Evolutionary conservation across 352 stramenopile species (phyloP).

Genomic region (Globisporangium apiculatum): DNA sequence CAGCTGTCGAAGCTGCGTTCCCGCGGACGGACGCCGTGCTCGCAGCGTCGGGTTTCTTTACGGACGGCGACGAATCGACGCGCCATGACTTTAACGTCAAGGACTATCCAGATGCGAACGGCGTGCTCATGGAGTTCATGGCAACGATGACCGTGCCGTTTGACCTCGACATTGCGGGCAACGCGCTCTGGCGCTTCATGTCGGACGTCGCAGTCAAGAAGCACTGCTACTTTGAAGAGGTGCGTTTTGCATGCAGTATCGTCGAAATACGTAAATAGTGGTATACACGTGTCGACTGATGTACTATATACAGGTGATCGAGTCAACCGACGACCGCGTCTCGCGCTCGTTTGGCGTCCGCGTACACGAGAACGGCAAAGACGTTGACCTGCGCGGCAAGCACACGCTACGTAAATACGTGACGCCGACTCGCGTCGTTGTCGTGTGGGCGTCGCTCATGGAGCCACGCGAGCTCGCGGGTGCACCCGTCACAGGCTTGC

Average conservation of each 20-base stretch:
- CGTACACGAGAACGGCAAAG: constrained; percentile 7
- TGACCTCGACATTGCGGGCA: constrained; percentile 6
- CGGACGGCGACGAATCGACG: background rate
- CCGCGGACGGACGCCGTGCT: constrained; percentile 5
- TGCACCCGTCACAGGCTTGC: constrained; percentile 21
- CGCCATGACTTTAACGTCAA: constrained; percentile 12
- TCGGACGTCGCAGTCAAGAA: constrained; percentile 11
- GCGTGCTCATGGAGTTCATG: constrained; percentile 17
- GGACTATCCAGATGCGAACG: constrained; percentile 5
- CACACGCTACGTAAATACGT: constrained; percentile 34
- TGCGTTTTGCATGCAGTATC: too few relatives aligned
- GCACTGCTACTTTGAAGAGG: constrained; percentile 13
- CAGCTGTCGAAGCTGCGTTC: constrained; percentile 3
- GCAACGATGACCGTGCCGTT: constrained; percentile 8
- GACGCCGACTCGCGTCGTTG: constrained; percentile 18
- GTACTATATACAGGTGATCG: background rate
- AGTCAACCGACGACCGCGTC: constrained; percentile 2
- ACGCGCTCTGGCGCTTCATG: constrained; percentile 17
- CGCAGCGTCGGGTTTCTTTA: background rate
- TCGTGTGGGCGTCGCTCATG: constrained; percentile 41
- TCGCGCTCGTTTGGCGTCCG: constrained; percentile 9
- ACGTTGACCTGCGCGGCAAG: constrained; percentile 32
- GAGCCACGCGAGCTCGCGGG: constrained; percentile 31
- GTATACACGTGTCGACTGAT: too few relatives aligned
- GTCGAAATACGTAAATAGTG: too few relatives aligned